phyloP scores from a whole-genome alignment of 208 protist species.

The Herpetomonas tarakana region DNA sequence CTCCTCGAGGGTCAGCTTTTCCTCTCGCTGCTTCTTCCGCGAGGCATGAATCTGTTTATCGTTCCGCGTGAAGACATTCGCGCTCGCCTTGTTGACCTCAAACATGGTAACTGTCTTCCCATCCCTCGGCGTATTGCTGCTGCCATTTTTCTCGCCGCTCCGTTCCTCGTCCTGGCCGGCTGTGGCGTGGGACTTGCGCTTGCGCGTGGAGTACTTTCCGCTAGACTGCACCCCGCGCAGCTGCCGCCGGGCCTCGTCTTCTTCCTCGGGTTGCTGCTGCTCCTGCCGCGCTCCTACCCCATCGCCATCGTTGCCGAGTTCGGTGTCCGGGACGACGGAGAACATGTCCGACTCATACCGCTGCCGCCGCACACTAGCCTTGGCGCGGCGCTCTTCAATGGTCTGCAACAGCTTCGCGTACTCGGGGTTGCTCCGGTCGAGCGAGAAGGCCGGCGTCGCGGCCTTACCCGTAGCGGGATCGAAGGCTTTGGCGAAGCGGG shows the following conservation, averaged over 20 bases:
- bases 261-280: constrained; percentile 10
- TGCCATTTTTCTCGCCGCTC: constrained; percentile 5
- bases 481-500: constrained; percentile 72
- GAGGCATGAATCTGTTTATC: constrained; percentile 74
- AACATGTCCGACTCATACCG: constrained; percentile 80
- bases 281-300: not conserved
- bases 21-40: constrained; percentile 63
- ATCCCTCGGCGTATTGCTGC: not conserved
- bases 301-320: constrained; percentile 15
- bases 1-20: constrained; percentile 75
- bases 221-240: constrained; percentile 77
- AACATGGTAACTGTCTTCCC: constrained; percentile 67
- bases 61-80: constrained; percentile 46
- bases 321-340: constrained; percentile 63
- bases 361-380: constrained; percentile 55
- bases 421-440: constrained; percentile 78
- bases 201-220: constrained; percentile 30
- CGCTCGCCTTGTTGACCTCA: constrained; percentile 48
- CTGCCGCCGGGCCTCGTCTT: constrained; percentile 46
- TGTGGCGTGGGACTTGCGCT: constrained; percentile 5
- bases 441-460: constrained; percentile 44
- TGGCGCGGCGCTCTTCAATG: constrained; percentile 71
- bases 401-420: constrained; percentile 78
- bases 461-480: constrained; percentile 28
- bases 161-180: constrained; percentile 1